Evolutionary conservation across 2,329 filamentous ascomycete genomes (phyloP), one percentile per base, ranked within the genome.

Genomic region (Pochonia chlamydosporia): DNA sequence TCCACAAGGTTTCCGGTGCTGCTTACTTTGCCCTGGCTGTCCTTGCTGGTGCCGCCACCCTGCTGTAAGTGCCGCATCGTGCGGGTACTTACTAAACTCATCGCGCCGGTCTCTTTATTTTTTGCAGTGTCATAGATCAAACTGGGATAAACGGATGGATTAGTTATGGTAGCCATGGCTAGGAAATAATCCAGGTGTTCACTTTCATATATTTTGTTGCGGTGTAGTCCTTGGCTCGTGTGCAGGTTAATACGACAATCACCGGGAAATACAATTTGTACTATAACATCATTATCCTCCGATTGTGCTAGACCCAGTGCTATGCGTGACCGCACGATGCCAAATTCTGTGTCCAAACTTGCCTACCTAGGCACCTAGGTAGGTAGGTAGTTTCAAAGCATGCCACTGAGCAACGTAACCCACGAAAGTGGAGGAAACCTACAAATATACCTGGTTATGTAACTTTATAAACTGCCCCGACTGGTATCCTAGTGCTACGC

Each of bases 11-110:
- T 24, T 54, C 52, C 16, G 52, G 47, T 10, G 52, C 43, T 37
- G 51, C 49, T 41, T 53, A 44, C 48, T 47, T 52, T 16, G 52
- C 48, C 40, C 31, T 53, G 6, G 51, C 52, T 25, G 20, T 52
- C 16, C 8, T 53, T 24, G 50, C 49, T 16, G 54, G 49, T 14
- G 40, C 18, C 16, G 21, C 44, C 14, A 42, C 51, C n/a, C 43
- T 56, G 28, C 40, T 54, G 20, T 56, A 54, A 51, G 26, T 18
- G 16, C 10, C 8, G 16, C 4, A 33, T 43, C 8, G 5, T 6
- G 13, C 4, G 13, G 18, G 26, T 20, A 39, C 23, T 10, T 10
- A 39, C 35, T 10, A 28, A 28, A 21, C 30, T 5, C 11, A 7
- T 36, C 23, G 9, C 5, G 20, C 30, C 16, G 30, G 37, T n/a